phyloP scores from a whole-genome alignment of 2,329 filamentous ascomycete species.

The Nigrospora sphaerica region DNA sequence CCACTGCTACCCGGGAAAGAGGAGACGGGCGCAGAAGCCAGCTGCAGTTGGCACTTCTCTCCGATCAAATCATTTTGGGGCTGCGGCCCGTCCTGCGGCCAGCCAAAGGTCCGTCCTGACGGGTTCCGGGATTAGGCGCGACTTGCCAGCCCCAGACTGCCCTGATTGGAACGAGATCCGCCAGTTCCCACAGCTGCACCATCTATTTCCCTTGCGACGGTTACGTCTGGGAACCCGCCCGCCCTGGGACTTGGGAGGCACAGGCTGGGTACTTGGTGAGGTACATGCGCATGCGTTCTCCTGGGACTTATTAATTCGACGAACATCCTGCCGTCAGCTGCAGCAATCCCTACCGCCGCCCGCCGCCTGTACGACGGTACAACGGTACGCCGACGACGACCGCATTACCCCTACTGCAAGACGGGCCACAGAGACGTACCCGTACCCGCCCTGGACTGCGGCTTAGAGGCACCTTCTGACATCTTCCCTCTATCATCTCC shows the following conservation, averaged over 20 bases:
- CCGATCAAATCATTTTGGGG: constrained; percentile 19
- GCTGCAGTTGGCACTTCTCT: neutral
- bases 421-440: too few relatives aligned
- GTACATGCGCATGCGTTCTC: too few relatives aligned
- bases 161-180: constrained; percentile 19
- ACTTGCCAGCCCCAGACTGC: constrained; percentile 14
- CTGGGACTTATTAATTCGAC: neutral
- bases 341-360: neutral
- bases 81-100: constrained; percentile 26
- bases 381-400: too few relatives aligned
- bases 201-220: constrained; percentile 5
- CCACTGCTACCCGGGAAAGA: too few relatives aligned
- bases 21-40: too few relatives aligned
- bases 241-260: too few relatives aligned
- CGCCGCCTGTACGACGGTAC: constrained; percentile 1
- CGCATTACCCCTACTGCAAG: too few relatives aligned
- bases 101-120: constrained; percentile 17
- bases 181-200: constrained; percentile 10
- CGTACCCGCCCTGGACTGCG: neutral
- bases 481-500: neutral
- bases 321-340: neutral
- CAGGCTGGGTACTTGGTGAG: too few relatives aligned
- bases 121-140: constrained; percentile 21
- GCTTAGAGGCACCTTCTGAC: neutral
- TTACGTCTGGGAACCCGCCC: too few relatives aligned